A percentile compares a stretch with the other conserved stretches of the same genome.
phyloP scores from a whole-genome alignment of 345 rosid genomes.

The Sisymbrium irio region DNA sequence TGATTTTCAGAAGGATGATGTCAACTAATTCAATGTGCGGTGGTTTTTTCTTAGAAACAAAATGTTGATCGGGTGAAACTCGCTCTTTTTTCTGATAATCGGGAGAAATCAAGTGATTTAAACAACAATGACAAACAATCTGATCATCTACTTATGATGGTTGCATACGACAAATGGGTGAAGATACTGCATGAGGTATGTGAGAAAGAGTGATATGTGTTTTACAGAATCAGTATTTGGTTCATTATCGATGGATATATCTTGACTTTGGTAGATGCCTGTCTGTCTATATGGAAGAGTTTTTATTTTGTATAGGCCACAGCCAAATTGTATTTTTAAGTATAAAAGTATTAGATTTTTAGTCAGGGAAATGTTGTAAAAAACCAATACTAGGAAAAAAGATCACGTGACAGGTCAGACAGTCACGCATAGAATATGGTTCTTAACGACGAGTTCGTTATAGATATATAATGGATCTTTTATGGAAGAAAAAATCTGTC shows the following conservation, averaged over 20 bases:
- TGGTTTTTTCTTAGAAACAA: constrained; percentile 51
- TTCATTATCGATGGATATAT: neutral
- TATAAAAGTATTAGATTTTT: neutral
- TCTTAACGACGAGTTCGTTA: neutral
- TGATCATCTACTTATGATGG: constrained; percentile 83
- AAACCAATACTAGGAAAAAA: neutral
- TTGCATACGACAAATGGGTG: constrained; percentile 83
- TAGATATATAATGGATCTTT: neutral
- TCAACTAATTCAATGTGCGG: constrained; percentile 3
- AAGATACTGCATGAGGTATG: constrained; percentile 69
- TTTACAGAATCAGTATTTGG: constrained; percentile 1
- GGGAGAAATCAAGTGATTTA: constrained; percentile 47
- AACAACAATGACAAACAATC: constrained; percentile 60
- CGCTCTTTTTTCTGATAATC: constrained; percentile 57
- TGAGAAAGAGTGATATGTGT: constrained; percentile 1
- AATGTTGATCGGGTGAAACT: constrained; percentile 80
- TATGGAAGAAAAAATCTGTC: neutral
- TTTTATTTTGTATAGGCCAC: neutral
- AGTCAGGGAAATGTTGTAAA: neutral
- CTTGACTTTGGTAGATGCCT: neutral
- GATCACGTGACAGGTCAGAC: neutral
- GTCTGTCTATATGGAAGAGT: neutral
- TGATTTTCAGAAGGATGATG: neutral
- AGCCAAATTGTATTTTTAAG: neutral
- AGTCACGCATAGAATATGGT: neutral